Evolutionary conservation across 768 basidiomycete species (phyloP), one percentile per base, ranked within the genome.

Genomic region (Crassisporium funariophilum): DNA sequence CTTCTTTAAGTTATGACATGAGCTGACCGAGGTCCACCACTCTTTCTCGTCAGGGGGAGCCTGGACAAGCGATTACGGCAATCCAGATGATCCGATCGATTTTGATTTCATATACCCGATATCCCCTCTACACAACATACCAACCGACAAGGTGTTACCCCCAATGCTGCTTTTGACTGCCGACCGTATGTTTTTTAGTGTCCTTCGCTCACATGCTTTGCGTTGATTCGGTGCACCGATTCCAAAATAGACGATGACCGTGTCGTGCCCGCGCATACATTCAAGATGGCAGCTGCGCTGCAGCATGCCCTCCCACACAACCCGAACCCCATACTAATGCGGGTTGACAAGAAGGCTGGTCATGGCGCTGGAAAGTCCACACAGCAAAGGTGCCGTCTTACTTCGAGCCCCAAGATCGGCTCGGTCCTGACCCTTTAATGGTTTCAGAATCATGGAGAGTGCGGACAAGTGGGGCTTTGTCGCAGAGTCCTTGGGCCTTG

Each of bases 211-310:
- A 38, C 31, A 38, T 51, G 15, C 16, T 16, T 9, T 29, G 12
- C 34, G 24, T 34, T 41, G 21, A 41, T 23, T 31, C 16, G 35
- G 34, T 11, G 37, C 37, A 21, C 37, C 39, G 23, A 8, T 35
- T 31, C 29, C 16, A 31, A 31, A 23, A 10, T 56, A 89, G 88
- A 89, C 52, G 90, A 91, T 54, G 88, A 90, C 57, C 84, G 90
- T 24, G 90, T 92, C n/a, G 88, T 91, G 4, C 88, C 88, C 1
- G 70, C 89, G 61, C 91, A 91, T 65, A 88, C 88, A 7, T 91
- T 88, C 78, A 93, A 93, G 66, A 75, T 82, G 41, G 83, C 84
- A 0, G 91, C 91, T 12, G 81, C 82, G n/a, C 69, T 91, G 27
- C 90, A 93, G 60, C 67, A 91, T 59, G 68, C 65, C 1, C 65